Evolutionary conservation across 2,329 filamentous ascomycete genomes (phyloP).

Genomic region (Fusarium sp.): DNA sequence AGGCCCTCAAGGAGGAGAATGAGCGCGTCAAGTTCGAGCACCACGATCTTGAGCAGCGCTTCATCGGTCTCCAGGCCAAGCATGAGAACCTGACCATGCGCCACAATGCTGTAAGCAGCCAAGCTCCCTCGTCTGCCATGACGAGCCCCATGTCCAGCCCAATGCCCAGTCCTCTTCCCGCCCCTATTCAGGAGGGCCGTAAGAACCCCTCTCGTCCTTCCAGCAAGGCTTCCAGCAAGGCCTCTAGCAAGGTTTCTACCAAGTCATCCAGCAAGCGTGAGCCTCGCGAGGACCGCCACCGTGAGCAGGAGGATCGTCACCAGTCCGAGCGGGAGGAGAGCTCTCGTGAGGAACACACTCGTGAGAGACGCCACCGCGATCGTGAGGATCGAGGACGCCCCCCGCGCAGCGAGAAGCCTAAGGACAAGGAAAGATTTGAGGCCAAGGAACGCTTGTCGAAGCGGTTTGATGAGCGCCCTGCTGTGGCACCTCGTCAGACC

Average conservation of each 20-base stretch:
- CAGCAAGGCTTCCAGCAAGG: conserved; percentile 46
- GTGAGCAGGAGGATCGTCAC: conserved; percentile 36
- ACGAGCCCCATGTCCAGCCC: conserved; percentile 40
- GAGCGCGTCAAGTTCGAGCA: conserved; percentile 44
- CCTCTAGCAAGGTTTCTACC: conserved; percentile 38
- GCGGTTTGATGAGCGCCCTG: conserved; percentile 50
- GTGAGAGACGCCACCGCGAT: conserved; percentile 34
- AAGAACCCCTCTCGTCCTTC: conserved; percentile 43
- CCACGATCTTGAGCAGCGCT: conserved; percentile 39
- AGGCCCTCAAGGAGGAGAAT: conserved; percentile 40
- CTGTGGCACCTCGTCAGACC: conserved; percentile 39
- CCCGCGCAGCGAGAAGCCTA: conserved; percentile 40
- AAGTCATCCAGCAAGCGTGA: conserved; percentile 40
- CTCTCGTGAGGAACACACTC: conserved; percentile 34
- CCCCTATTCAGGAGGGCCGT: conserved; percentile 39
- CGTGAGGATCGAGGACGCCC: conserved; percentile 36
- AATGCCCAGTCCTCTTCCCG: conserved; percentile 37
- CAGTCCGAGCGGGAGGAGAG: conserved; percentile 35
- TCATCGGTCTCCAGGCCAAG: conserved; percentile 43
- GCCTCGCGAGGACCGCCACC: conserved; percentile 38
- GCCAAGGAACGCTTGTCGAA: conserved; percentile 49
- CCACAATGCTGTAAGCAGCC: conserved; percentile 41
- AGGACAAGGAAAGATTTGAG: conserved; percentile 44
- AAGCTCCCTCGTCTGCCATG: conserved; percentile 34
- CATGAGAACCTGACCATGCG: conserved; percentile 45